Evolutionary conservation across 2,329 filamentous ascomycete genomes (phyloP), one percentile per base, ranked within the genome.

Genomic region (Rutstroemia sp.): DNA sequence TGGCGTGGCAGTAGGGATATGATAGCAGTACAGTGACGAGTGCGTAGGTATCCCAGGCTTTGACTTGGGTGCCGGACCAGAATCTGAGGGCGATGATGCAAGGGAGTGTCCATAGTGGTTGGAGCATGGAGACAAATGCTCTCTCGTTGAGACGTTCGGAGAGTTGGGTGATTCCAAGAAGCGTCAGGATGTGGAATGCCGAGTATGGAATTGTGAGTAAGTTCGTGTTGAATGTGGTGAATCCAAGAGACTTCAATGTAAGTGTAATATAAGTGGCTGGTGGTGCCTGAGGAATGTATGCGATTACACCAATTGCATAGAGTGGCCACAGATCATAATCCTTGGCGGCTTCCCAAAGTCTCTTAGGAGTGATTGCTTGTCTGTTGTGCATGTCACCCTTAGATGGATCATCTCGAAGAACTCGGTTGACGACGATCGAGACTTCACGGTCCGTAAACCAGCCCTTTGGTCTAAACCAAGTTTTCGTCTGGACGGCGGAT

Each of bases 381-480:
- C 81, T 75, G 62, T 83, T 84, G 66, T 83, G 79, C 79, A 85
- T 83, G 49, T 76, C 75, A 19, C 75, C 64, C 75, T 78, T 42
- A 69, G 71, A 61, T 17, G 63, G 63, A 48, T 81, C 80, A 56
- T 83, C 79, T 5, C 79, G 75, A 27, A 71, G 61, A 21, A 84
- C 74, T 34, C 78, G 78, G 63, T 86, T 86, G 6, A 86, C 82
- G 70, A 87, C 80, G 57, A 87, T 86, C 62, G 81, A 81, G 63
- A 84, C 81, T 66, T 87, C 83, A 19, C 71, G 76, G 57, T 84
- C 81, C 10, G 69, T 78, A 66, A 87, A 84, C 78, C 83, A 84
- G 3, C 84, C 70, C 51, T 81, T 81, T 38, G 82, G 78, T 3
- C 81, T 75, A 62, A 83, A 80, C 63, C 75, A 74, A 41, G 57